Percentiles rank a stretch among this genome's conserved stretches.
Conservation (phyloP, 2,329 filamentous ascomycete species). For the Colletotrichum shisoi region DNA sequence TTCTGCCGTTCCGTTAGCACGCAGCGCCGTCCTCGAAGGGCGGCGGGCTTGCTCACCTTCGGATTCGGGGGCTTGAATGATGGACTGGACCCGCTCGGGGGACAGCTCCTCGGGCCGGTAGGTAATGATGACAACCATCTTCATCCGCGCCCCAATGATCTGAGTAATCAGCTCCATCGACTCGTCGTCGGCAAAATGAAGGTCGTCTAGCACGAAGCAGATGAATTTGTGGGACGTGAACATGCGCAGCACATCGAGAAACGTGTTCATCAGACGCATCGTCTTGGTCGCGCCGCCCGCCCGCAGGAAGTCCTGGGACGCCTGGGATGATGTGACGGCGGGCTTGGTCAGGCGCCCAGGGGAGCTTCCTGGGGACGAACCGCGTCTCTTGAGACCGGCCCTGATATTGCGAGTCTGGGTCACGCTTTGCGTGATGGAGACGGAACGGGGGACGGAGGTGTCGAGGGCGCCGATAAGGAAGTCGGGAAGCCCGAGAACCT, state of each 20-base stretch:
- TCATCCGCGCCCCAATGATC: slow-evolving; percentile 79
- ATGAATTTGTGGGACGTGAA: slow-evolving; percentile 86
- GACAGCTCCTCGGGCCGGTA: slow-evolving; percentile 73
- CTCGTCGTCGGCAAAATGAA: slow-evolving; percentile 90
- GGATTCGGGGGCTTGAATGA: slow-evolving; percentile 62
- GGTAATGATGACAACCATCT: slow-evolving; percentile 82
- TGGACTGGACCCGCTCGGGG: slow-evolving; percentile 61
- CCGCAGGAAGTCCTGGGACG: slow-evolving; percentile 67
- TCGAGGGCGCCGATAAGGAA: slow-evolving; percentile 69
- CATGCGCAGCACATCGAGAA: slow-evolving; percentile 83
- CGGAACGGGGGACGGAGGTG: slow-evolving; percentile 47
- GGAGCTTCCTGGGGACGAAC: slow-evolving; percentile 59
- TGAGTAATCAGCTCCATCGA: slow-evolving; percentile 83
- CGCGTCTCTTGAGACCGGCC: slow-evolving; percentile 53
- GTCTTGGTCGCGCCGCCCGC: slow-evolving; percentile 67
- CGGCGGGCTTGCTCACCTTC: slow-evolving; percentile 55
- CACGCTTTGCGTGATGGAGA: slow-evolving; percentile 50
- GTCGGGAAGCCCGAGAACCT: slow-evolving; percentile 69
- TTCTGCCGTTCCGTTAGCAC: slow-evolving; percentile 50
- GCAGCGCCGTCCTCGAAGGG: slow-evolving; percentile 17
- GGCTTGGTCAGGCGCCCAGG: slow-evolving; percentile 48
- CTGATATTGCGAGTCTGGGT: slow-evolving; percentile 47
- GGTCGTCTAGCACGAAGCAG: slow-evolving; percentile 85
- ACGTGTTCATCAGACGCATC: slow-evolving; percentile 84
- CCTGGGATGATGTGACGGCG: slow-evolving; percentile 56